These are phyloP conservation scores for Penicillium sp. DNA, from an alignment of 2,329 filamentous ascomycete genomes.

Conservation along the genomic window DNA sequence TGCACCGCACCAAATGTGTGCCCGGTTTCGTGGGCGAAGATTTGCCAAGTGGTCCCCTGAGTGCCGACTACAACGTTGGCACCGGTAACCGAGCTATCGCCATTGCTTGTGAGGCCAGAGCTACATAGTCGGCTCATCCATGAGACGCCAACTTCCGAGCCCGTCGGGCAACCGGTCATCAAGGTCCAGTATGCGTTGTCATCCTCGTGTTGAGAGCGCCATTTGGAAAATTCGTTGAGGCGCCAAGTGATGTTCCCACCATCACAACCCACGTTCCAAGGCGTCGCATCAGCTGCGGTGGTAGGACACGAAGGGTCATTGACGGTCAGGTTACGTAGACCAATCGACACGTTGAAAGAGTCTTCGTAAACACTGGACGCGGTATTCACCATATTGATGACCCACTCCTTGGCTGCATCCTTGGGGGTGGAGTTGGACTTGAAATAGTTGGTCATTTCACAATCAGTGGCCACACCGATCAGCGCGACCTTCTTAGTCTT, in stretches of 20 bases:
- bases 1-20: conserved; percentile 97
- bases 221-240: conserved; percentile 83
- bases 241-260: conserved; percentile 69
- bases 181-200: conserved; percentile 92
- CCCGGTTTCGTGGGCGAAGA: conserved; percentile 91
- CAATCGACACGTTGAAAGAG: conserved; percentile 93
- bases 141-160: conserved; percentile 83
- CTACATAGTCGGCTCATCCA: conserved; percentile 90
- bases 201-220: conserved; percentile 79
- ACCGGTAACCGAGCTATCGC: conserved; percentile 74
- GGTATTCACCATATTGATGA: conserved; percentile 82
- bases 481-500: conserved; percentile 88
- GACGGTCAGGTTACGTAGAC: conserved; percentile 82
- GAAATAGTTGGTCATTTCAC: conserved; percentile 79
- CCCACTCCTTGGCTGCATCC: conserved; percentile 69
- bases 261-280: conserved; percentile 81
- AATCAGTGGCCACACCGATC: conserved; percentile 90
- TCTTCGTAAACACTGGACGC: conserved; percentile 87
- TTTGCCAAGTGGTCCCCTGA: conserved; percentile 85
- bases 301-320: conserved; percentile 75
- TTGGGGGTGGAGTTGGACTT: conserved; percentile 53
- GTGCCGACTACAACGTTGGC: conserved; percentile 90
- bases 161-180: conserved; percentile 79
- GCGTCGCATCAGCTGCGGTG: conserved; percentile 66
- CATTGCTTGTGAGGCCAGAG: conserved; percentile 54